phyloP scores from a whole-genome alignment of 2,329 filamentous ascomycete genomes.

The Aspergillus sp. region DNA sequence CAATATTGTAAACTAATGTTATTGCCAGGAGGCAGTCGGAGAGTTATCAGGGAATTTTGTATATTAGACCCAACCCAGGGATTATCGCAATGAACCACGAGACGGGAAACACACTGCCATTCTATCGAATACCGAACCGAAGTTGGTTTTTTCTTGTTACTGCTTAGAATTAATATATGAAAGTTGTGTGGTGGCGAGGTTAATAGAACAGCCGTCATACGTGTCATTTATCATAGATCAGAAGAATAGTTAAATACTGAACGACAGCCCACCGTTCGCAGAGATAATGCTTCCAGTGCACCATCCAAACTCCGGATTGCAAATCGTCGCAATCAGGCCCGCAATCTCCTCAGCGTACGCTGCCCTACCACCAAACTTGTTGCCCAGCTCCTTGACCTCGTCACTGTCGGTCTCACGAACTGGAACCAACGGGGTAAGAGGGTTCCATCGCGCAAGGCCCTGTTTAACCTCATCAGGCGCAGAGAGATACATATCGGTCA shows the following conservation, averaged over 20 bases:
- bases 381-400: neutral
- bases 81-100: too few species aligned
- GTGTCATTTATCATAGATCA: too few species aligned
- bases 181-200: too few species aligned
- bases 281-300: neutral
- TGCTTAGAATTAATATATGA: too few species aligned
- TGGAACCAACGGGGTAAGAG: neutral
- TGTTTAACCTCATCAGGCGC: neutral
- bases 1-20: too few species aligned
- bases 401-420: neutral
- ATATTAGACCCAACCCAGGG: too few species aligned
- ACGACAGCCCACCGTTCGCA: neutral
- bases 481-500: neutral
- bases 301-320: neutral
- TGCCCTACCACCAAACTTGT: neutral
- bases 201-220: too few species aligned
- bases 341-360: neutral
- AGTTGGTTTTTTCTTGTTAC: too few species aligned
- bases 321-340: neutral
- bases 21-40: fast-evolving
- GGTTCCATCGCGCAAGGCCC: neutral
- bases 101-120: too few species aligned
- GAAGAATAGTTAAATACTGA: neutral
- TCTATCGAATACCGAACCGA: too few species aligned
- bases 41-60: too few species aligned